Base-by-base conservation (phyloP, 371 early-diverging fungal genomes). In the Mortierella sp. region DNA sequence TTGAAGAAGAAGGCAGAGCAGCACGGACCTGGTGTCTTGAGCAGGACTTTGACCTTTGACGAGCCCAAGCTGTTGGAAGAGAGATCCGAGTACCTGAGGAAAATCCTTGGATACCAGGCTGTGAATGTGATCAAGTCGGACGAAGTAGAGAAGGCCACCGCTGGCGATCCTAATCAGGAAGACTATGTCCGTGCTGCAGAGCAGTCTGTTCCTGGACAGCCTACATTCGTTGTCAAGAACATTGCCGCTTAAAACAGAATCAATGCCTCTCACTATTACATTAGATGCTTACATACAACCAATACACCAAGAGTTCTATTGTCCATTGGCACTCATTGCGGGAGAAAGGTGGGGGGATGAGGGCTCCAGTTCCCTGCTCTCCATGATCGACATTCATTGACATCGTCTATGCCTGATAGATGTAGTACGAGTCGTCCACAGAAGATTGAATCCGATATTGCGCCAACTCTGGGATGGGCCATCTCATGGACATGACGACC, bases 31-130 rank as follows among this genome's bases (percentile, higher is more conserved):
- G 60, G 79, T 2, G 97, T 92, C 2, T 94, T 98, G 60, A 86
- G 95, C 71, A 91, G 95, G 54, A 79, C 88, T 4, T 81, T 96
- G 62, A 71, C 61, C 28, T 98, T 97, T 67, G 82, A 93, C 57
- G 98, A 98, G 80, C 28, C 79, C 37, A 88, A 87, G 14, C 84
- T 90, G 19, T 84, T 98, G 22, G 37, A 79, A 24, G 80, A 73
- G 21, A 86, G 81, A 41, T 49, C 74, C 19, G 81, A 79, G 19
- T 92, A 85, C 62, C 66, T 92, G 57, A 81, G 83, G 60, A 76
- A 64, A 58, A 61, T 68, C 28, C 61, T 86, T 51, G 83, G 84
- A 0, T 88, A 83, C 67, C 52, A 67, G 6, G 49, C 45, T 41
- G 50, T 86, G 57, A 45, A 60, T 7, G 66, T 90, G 54, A 29